Base-by-base conservation (phyloP, 2,329 filamentous ascomycete genomes). In the Pseudogymnoascus sp. region DNA sequence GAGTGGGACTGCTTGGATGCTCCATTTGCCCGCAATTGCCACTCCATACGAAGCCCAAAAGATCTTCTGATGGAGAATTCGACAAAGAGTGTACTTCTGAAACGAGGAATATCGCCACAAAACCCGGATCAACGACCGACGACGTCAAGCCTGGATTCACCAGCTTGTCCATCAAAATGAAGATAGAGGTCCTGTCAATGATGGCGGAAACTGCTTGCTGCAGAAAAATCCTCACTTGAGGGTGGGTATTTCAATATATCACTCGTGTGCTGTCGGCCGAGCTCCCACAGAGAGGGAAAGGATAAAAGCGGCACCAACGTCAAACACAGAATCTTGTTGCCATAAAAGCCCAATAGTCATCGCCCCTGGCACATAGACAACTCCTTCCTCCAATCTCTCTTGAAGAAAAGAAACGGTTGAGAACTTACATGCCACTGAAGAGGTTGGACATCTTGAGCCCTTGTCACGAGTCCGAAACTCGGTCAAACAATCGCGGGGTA, bases 361-460 rank as follows among this genome's bases (percentile, higher is more conserved):
- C 30, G 11, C 11, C 28, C 11, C 6, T 16, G 3, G 28, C 28
- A 54, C 28, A 54, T 54, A 35, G n/a, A 6, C 47, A 33, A 20
- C n/a, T 18, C 47, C 28, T 9, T 54, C 33, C 47, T 33, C 11
- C 11, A 9, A 14, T 33, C 47, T 35, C 28, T 18, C 9, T 35
- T 20, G 2, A 35, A 54, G 9, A 35, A 54, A 60, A 35, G 59
- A 35, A 50, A 54, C 47, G 25, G 18, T 54, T 18, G 59, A 25
- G 30, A 65, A 72, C 70, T 60, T 65, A 72, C 70, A 72, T 72
- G 67, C 70, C 70, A 65, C 70, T 71, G 62, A 72, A 72, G 60
- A 72, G 62, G 63, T 71, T 72, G 57, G 70, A 72, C 70, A 72
- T 72, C 61, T 61, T 59, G 59, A 57, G 28, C 11, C 12, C n/a